Percentiles rank a stretch among this genome's conserved stretches.
phyloP scores from a whole-genome alignment of 345 rosid genomes.

The Geranium brycei region DNA sequence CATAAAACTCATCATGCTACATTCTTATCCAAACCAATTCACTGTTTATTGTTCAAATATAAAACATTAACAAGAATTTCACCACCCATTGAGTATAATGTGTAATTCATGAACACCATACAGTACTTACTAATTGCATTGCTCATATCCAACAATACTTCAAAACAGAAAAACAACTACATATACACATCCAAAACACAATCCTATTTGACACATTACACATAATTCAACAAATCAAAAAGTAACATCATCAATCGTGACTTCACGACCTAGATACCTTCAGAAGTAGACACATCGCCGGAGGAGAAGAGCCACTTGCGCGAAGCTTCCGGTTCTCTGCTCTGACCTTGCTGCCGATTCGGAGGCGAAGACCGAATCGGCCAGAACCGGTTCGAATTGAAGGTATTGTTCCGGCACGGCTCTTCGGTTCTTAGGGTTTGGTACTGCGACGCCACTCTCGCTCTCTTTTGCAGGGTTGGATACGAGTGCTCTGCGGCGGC shows the following conservation, averaged over 20 bases:
- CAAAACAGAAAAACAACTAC: no score
- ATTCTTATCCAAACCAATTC: no score
- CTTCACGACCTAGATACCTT: slow-evolving; percentile 11
- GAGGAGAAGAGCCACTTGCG: slow-evolving; percentile 31
- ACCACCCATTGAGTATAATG: no score
- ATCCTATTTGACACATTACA: background rate
- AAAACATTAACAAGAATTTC: no score
- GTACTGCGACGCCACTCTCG: background rate
- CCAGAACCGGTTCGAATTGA: slow-evolving; percentile 13
- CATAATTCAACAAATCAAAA: no score
- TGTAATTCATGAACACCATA: no score
- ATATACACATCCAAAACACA: background rate
- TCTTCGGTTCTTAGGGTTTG: slow-evolving; percentile 13
- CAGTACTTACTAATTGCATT: background rate
- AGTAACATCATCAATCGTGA: no score
- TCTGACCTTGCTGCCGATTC: background rate
- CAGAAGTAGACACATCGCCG: slow-evolving; percentile 17
- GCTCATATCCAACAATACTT: no score
- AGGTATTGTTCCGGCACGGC: background rate
- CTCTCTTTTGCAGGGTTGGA: slow-evolving; percentile 6
- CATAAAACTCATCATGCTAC: no score
- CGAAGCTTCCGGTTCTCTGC: background rate
- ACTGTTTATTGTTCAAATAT: no score
- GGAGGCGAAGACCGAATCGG: slow-evolving; percentile 8
- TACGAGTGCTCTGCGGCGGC: background rate